Evolutionary conservation across 345 rosid species (phyloP), one percentile per base, ranked within the genome.

Genomic region (Limnanthes douglasii): DNA sequence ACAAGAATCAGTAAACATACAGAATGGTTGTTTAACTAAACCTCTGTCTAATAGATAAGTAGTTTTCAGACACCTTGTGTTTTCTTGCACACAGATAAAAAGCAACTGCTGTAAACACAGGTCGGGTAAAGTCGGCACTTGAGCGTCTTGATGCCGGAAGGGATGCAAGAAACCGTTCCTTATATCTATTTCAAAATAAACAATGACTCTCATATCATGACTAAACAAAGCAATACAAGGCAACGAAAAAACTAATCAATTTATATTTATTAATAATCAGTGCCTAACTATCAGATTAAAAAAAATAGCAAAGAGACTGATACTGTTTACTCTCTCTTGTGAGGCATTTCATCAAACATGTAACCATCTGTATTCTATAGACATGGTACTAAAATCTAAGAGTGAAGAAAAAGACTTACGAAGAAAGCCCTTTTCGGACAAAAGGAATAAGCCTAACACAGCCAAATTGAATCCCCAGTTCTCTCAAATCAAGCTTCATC

Each of bases 71-170:
- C 21, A 74, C 97, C 78, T 84, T 84, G 0, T 75, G 79, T 34
- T 52, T 77, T 39, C 73, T 90, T 5, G 93, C 85, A 39, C 96
- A 80, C 45, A 90, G 48, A 51, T 75, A 90, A 59, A 84, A 90
- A 17, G 96, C 93, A 42, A 68, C 93, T 2, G 94, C 93, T 30
- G 90, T 73, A 52, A 90, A 84, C 2, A 84, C 82, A 15, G 96
- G 94, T 11, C 93, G 62, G 10, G 69, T 56, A 29, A 77, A 80
- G 37, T 90, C 96, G 3, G 96, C 82, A 56, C 53, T 68, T 0
- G 73, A 69, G 24, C 70, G 47, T 37, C 94, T 70, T 1, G 88
- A 72, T 6, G 72, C 62, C 7, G 94, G 94, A 56, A 84, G 38
- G 0, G 94, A 72, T 34, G 78, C 72, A 41, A 64, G 39, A 64